Evolutionary conservation across 2,329 filamentous ascomycete species (phyloP), one percentile per base, ranked within the genome.

Genomic region (Fusarium hostae): DNA sequence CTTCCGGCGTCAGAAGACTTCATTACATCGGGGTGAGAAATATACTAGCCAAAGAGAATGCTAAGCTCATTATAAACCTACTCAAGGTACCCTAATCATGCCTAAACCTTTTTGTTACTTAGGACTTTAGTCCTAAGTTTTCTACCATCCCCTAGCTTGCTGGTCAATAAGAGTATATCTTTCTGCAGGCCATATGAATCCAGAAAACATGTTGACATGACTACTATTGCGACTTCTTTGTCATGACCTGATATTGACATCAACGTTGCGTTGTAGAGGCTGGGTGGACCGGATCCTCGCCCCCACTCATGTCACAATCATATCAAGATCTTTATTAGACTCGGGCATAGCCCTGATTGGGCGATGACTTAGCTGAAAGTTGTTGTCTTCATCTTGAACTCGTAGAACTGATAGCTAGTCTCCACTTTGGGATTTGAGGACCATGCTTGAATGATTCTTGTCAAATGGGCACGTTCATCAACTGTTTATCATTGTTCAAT

Each of bases 381-480:
- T 18, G 15, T 20, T 34, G 3, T 48, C 13, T 22, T n/a, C 2
- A 22, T 32, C n/a, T 48, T 18, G 10, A 16, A 22, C 15, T 9
- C n/a, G 2, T 9, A 16, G 4, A 10, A 22, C 28, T 32, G 10
- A 15, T 7, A 24, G 9, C 6, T 7, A 32, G 11, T 24, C 6
- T 3, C n/a, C 28, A 11, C 28, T 48, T 9, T n/a, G 24, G 24
- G 24, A 24, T 24, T 24, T 24, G 24, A 12, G 24, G 24, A 20
- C 5, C 18, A 10, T 28, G 6, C 9, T 1, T n/a, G 6, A 13
- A n/a, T 15, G 12, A 11, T 2, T 10, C 4, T 24, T 10, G 3
- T 4, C 8, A 45, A 28, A 45, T 15, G 7, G 1, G 5, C 5
- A 26, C 13, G 12, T 12, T 28, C 9, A n/a, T 5, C 5, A 45